A percentile compares a stretch with the other conserved stretches of the same genome.
Conservation (phyloP, 495 filamentous ascomycete species). For the Podospora didyma region DNA sequence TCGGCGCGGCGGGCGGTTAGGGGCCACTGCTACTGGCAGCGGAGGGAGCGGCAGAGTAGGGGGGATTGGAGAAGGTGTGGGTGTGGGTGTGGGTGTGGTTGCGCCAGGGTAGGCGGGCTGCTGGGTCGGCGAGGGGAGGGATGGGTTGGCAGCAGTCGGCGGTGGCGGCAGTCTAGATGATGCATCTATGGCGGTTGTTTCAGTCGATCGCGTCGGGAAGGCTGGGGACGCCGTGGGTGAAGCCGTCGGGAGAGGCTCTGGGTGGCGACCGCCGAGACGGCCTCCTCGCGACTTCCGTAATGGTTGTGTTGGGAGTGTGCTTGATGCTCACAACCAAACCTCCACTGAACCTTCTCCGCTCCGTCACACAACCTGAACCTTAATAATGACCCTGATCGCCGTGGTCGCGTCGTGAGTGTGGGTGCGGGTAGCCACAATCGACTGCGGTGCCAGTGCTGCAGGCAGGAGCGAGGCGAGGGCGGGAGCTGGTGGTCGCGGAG, state of each 20-base stretch:
- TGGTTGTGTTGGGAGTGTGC: neutral
- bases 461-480: neutral
- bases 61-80: neutral
- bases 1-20: conserved; percentile 18
- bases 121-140: conserved; percentile 30
- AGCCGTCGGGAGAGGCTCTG: conserved; percentile 41
- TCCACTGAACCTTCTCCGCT: conserved; percentile 8
- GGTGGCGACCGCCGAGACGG: conserved; percentile 40
- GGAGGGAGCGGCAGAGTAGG: conserved; percentile 12
- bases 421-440: neutral
- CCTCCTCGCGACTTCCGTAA: conserved; percentile 19
- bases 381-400: too few species aligned
- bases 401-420: too few species aligned
- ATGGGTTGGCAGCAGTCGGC: conserved; percentile 19
- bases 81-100: conserved; percentile 13
- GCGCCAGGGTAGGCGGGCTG: conserved; percentile 32
- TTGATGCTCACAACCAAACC: neutral
- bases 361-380: neutral
- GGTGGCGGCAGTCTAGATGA: conserved; percentile 3
- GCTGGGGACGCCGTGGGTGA: conserved; percentile 34
- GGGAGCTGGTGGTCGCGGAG: neutral
- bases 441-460: neutral
- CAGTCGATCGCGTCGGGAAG: conserved; percentile 19
- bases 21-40: conserved; percentile 17
- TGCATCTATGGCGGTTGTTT: conserved; percentile 38